Evolutionary conservation across 306 rosid genomes (phyloP), one percentile per base, ranked within the genome.

Genomic region (Ormosia emarginata): DNA sequence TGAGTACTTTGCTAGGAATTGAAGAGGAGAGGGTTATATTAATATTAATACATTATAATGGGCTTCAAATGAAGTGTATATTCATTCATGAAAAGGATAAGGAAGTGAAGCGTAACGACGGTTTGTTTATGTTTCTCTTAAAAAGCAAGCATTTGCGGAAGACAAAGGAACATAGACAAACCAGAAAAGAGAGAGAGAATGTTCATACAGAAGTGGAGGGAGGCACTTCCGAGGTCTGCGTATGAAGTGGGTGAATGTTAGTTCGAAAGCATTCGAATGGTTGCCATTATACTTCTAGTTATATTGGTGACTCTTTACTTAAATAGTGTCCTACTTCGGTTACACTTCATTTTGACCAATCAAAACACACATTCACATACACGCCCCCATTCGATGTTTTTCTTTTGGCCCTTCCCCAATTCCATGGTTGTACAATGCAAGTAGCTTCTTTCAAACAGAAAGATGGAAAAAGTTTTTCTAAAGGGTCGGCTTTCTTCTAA

Each of bases 271-370:
- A 66, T 40, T 65, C n/a, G 53, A 52, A 74, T 41, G 34, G 43
- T 40, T 67, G 65, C 10, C 5, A 67, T 59, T 44, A 44, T 11
- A 40, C 43, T 62, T 53, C 29, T 33, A 62, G 18, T 49, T 39
- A 15, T 67, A 68, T 12, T 18, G 83, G 56, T 32, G 14, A 29
- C 14, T 5, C 61, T 8, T 74, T 33, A 3, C 73, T 73, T 78
- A 18, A 65, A 41, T 59, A 67, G 46, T 15, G 67, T 53, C 30
- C 36, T 77, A 68, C 88, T 81, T 85, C 3, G 12, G 14, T 39
- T 70, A 14, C 50, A 76, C 79, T 80, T 70, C 65, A 68, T 73
- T 41, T 78, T 78, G 36, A 64, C 65, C 49, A 81, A 74, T 29
- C 6, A 24, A 65, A 36, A 63, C 55, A 40, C 1, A 33, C 13